Percentiles rank a stretch among this genome's conserved stretches.
Evolutionary conservation across 208 protist genomes (phyloP).

Genomic region (Zelonia costaricensis): DNA sequence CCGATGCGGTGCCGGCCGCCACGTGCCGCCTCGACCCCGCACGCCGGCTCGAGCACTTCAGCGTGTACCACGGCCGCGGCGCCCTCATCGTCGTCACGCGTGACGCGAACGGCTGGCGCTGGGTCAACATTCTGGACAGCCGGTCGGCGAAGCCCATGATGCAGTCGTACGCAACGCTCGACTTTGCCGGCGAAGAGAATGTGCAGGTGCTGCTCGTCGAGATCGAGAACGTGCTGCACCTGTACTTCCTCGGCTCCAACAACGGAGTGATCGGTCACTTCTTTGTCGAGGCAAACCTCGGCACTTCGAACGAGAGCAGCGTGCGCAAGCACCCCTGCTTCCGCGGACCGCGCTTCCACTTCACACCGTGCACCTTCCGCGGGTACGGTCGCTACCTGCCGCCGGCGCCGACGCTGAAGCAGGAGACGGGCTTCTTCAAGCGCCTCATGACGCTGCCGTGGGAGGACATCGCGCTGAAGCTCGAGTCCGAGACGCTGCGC

Average conservation of each 20-base stretch:
- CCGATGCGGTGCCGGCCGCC: slow-evolving; percentile 16
- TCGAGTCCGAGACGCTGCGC: slow-evolving; percentile 67
- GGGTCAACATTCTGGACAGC: slow-evolving; percentile 79
- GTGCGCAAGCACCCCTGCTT: slow-evolving; percentile 47
- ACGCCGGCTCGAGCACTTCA: slow-evolving; percentile 60
- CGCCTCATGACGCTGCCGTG: slow-evolving; percentile 80
- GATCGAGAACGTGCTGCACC: slow-evolving; percentile 63
- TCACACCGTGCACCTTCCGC: slow-evolving; percentile 65
- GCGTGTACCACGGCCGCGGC: slow-evolving; percentile 46
- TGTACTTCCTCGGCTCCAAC: slow-evolving; percentile 72
- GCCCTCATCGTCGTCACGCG: slow-evolving; percentile 68
- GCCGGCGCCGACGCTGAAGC: slow-evolving; percentile 67
- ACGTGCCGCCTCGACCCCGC: slow-evolving; percentile 42
- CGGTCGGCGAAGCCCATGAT: slow-evolving; percentile 57
- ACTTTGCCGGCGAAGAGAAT: slow-evolving; percentile 70
- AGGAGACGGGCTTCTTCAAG: slow-evolving; percentile 83
- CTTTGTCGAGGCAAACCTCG: slow-evolving; percentile 54
- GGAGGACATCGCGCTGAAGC: slow-evolving; percentile 75
- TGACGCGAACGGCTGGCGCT: slow-evolving; percentile 82
- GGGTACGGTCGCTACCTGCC: slow-evolving; percentile 65
- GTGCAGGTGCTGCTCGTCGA: slow-evolving; percentile 59
- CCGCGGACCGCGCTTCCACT: slow-evolving; percentile 28
- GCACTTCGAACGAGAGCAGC: slow-evolving; percentile 32
- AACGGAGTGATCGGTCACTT: slow-evolving; percentile 69
- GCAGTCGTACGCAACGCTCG: slow-evolving; percentile 58